Evolutionary conservation across 306 rosid genomes (phyloP).

Genomic region (Lathyrus aphaca): DNA sequence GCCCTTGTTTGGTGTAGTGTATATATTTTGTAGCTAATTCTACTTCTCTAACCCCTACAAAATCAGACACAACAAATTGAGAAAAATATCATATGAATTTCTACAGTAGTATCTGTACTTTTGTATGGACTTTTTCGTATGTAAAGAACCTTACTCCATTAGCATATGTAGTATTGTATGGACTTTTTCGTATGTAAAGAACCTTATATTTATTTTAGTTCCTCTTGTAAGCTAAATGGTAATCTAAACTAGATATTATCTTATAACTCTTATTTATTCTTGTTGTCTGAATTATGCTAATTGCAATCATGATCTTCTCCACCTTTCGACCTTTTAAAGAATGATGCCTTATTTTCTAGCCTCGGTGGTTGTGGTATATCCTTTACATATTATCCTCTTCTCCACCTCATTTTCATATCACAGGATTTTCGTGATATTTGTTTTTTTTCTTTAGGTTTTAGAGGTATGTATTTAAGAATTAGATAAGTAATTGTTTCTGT

Average conservation of each 20-base stretch:
- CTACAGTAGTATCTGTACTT: too few relatives aligned
- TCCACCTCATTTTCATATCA: neutral
- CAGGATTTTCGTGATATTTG: neutral
- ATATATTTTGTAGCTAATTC: too few relatives aligned
- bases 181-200: neutral
- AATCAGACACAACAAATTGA: too few relatives aligned
- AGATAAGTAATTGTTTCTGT: neutral
- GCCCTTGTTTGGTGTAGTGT: too few relatives aligned
- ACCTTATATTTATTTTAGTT: neutral
- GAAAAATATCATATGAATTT: too few relatives aligned
- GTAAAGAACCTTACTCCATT: neutral
- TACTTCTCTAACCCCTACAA: too few relatives aligned
- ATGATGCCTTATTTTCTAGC: neutral
- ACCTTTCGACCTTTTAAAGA: neutral
- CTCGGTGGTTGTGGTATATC: neutral
- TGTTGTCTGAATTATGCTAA: conserved; percentile 5
- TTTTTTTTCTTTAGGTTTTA: conserved; percentile 9
- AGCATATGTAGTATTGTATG: neutral
- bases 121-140: too few relatives aligned
- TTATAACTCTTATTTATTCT: neutral
- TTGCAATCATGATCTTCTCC: neutral
- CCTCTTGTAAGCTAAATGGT: neutral
- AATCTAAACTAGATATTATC: conserved; percentile 1
- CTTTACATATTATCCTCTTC: neutral
- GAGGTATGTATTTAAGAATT: conserved; percentile 7